A percentile compares a stretch with the other conserved stretches of the same genome.
phyloP scores from a whole-genome alignment of 371 early-diverging fungal species.

The Coemansia sp. region DNA sequence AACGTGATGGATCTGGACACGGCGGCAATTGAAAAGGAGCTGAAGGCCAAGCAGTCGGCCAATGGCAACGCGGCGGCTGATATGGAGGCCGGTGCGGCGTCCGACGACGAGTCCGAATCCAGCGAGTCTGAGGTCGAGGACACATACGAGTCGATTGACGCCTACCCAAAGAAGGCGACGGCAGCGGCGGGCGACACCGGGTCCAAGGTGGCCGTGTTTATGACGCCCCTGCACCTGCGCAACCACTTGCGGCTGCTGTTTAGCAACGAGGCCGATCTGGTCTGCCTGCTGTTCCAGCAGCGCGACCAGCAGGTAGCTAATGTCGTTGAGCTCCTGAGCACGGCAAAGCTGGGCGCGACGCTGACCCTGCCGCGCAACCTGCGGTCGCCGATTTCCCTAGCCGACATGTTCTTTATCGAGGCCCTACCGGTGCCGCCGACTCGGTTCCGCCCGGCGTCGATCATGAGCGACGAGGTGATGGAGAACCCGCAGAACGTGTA shows the following conservation, averaged over 20 bases:
- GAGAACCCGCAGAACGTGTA: conserved; percentile 95
- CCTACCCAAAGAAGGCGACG: conserved; percentile 14
- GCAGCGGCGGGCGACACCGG: conserved; percentile 3
- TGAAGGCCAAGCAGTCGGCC: conserved; percentile 25
- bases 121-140: conserved; percentile 52
- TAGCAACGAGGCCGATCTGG: conserved; percentile 68
- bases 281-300: conserved; percentile 76
- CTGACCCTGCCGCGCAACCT: conserved; percentile 21
- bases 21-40: conserved; percentile 28
- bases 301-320: conserved; percentile 59
- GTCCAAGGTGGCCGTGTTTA: conserved; percentile 40
- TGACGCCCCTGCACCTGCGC: conserved; percentile 82
- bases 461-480: conserved; percentile 85
- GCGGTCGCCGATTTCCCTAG: conserved; percentile 32
- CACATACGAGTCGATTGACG: conserved; percentile 29
- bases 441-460: conserved; percentile 93
- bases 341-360: conserved; percentile 7
- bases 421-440: conserved; percentile 94
- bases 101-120: conserved; percentile 37
- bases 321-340: conserved; percentile 13
- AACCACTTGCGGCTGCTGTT: conserved; percentile 76
- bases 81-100: conserved; percentile 8
- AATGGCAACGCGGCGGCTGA: conserved; percentile 16
- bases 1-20: conserved; percentile 51
- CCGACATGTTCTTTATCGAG: conserved; percentile 95